Evolutionary conservation across 2,329 filamentous ascomycete species (phyloP).

Genomic region (Grosmannia huntii): DNA sequence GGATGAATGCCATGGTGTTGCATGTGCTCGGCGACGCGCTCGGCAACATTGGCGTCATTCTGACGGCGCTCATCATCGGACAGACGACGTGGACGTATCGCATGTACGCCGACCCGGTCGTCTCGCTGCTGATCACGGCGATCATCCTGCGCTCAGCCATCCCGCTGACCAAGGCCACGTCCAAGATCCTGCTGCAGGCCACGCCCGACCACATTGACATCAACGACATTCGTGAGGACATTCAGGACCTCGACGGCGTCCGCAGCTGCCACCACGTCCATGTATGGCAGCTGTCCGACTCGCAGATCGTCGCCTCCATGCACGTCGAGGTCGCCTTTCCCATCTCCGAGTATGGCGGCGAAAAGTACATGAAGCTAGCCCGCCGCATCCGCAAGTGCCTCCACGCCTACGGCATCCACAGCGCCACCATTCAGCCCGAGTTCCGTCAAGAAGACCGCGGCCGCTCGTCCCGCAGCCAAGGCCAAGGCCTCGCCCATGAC

Average conservation of each 20-base stretch:
- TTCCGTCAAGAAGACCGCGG: slow-evolving; percentile 35
- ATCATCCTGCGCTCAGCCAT: slow-evolving; percentile 63
- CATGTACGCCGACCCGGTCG: slow-evolving; percentile 79
- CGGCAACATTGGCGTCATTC: slow-evolving; percentile 77
- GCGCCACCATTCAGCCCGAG: slow-evolving; percentile 93
- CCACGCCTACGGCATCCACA: slow-evolving; percentile 93
- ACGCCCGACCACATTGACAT: slow-evolving; percentile 81
- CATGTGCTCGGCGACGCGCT: slow-evolving; percentile 73
- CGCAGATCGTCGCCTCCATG: slow-evolving; percentile 83
- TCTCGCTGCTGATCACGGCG: slow-evolving; percentile 86
- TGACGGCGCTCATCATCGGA: slow-evolving; percentile 81
- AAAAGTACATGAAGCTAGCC: slow-evolving; percentile 83
- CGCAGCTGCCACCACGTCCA: slow-evolving; percentile 90
- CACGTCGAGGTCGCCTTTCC: slow-evolving; percentile 89
- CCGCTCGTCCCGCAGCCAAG: neutral
- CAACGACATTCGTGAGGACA: slow-evolving; percentile 85
- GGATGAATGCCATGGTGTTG: slow-evolving; percentile 78
- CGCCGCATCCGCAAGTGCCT: slow-evolving; percentile 74
- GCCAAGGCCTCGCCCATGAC: neutral
- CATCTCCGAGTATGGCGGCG: slow-evolving; percentile 65
- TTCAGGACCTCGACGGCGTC: slow-evolving; percentile 71
- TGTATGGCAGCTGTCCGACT: slow-evolving; percentile 94
- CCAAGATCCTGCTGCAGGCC: slow-evolving; percentile 84
- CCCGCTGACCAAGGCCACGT: slow-evolving; percentile 65
- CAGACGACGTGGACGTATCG: slow-evolving; percentile 69